Evolutionary conservation across 1,284 basidiomycete genomes (phyloP), one percentile per base, ranked within the genome.

Genomic region (Heliocybe sulcata): DNA sequence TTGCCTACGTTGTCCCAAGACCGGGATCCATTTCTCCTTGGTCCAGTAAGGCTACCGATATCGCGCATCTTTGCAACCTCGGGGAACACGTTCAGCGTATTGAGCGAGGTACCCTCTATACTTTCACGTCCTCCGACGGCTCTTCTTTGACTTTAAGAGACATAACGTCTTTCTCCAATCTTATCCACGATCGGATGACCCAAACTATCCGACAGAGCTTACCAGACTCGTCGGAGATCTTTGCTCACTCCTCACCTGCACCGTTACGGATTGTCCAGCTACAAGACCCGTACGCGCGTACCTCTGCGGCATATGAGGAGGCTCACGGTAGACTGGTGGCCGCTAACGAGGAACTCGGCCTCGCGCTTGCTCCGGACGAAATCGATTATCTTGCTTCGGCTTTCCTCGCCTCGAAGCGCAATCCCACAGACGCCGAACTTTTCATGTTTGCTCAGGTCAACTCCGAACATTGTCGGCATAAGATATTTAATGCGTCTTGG

Each of bases 371-470:
- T 2, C 65, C 80, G 0, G 90, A 94, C 58, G 96, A 99, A 71
- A 93, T 99, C 59, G 83, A 90, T 63, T 99, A 98, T 70, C 85
- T 99, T 59, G 83, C 97, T 61, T 81, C 92, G 53, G 92, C 92
- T 9, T 99, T 94, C 71, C 22, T 69, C 76, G 8, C 78, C 85
- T 1, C 80, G 63, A 75, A 76, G 52, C 84, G 93, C 48, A 87
- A 93, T 67, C 94, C 94, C 2, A 98, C 93, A 51, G 96, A 99
- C 64, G 95, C 97, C 12, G 97, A 99, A 69, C 80, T 99, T 19
- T 99, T 99, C 81, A 99, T 99, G 96, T 99, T 99, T 69, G 96
- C 97, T 16, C 97, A 99, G 69, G 96, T 99, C 69, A 99, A 99
- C 75, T 98, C 95, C 42, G 97, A 99, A 72, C 97, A 99, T 70